phyloP scores from a whole-genome alignment of 495 filamentous ascomycete species.

The Poronia punctata region DNA sequence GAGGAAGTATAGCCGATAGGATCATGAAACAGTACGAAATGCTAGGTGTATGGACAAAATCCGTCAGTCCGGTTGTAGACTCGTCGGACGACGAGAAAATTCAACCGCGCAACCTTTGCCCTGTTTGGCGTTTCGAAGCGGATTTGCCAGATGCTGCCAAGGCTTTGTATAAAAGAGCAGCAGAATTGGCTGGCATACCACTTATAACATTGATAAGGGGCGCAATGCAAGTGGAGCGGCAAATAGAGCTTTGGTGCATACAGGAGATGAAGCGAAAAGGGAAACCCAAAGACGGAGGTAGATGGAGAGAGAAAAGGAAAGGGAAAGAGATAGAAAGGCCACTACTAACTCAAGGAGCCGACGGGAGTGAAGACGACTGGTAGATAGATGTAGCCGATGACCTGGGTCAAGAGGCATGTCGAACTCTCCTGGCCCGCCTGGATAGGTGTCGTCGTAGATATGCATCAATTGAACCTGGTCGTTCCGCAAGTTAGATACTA shows the following conservation, averaged over 20 bases:
- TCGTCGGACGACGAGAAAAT: constrained; percentile 18
- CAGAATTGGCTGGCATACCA: constrained; percentile 32
- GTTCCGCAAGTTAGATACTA: neutral
- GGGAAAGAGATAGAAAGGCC: no score
- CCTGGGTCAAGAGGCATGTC: no score
- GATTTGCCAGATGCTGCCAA: constrained; percentile 50
- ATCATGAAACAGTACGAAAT: constrained; percentile 1
- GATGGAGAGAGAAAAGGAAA: constrained; percentile 8
- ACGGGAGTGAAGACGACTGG: constrained; percentile 2
- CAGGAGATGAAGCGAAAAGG: constrained; percentile 30
- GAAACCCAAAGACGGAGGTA: constrained; percentile 21
- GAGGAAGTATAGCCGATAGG: neutral
- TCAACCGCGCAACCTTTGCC: constrained; percentile 50
- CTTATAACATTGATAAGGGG: constrained; percentile 32
- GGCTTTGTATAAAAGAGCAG: constrained; percentile 49
- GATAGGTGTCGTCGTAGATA: neutral
- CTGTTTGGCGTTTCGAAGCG: constrained; percentile 48
- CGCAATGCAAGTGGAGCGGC: constrained; percentile 43
- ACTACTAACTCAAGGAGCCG: no score
- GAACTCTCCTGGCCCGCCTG: neutral
- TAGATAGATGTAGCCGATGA: neutral
- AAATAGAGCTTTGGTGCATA: constrained; percentile 45
- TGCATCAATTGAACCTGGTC: neutral
- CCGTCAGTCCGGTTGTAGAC: constrained; percentile 17
- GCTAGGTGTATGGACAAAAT: constrained; percentile 2